Percentiles rank a stretch among this genome's conserved stretches.
Conservation (phyloP, 495 filamentous ascomycete species). For the Delitschia confertaspora region DNA sequence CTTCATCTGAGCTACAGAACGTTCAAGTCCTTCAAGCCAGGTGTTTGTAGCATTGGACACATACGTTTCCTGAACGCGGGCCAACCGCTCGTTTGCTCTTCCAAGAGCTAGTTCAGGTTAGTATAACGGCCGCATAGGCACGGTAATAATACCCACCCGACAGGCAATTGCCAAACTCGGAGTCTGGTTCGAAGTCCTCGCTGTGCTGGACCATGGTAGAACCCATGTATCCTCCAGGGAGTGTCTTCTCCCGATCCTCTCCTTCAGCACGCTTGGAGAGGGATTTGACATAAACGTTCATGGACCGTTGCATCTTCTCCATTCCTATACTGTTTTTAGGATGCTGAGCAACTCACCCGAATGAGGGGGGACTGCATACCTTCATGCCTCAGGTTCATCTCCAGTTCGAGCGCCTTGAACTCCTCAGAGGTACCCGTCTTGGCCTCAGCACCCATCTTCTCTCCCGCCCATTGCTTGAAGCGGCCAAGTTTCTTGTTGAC, state of each 20-base stretch:
- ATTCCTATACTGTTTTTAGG: slow-evolving; percentile 50
- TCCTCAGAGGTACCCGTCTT: slow-evolving; percentile 86
- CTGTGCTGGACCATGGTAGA: slow-evolving; percentile 84
- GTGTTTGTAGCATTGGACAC: slow-evolving; percentile 69
- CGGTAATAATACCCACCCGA: slow-evolving; percentile 47
- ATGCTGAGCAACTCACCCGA: not conserved
- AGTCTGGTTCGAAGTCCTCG: slow-evolving; percentile 86
- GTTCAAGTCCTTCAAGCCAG: slow-evolving; percentile 87
- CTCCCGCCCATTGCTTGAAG: slow-evolving; percentile 96
- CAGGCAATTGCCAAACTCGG: slow-evolving; percentile 86
- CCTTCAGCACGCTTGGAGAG: slow-evolving; percentile 77
- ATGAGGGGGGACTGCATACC: slow-evolving; percentile 48
- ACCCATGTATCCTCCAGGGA: slow-evolving; percentile 74
- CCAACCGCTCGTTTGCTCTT: slow-evolving; percentile 74
- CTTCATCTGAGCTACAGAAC: slow-evolving; percentile 90
- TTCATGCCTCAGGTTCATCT: slow-evolving; percentile 87
- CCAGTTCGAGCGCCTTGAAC: slow-evolving; percentile 84
- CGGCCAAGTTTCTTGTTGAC: slow-evolving; percentile 94
- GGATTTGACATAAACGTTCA: slow-evolving; percentile 83
- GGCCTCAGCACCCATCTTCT: slow-evolving; percentile 89
- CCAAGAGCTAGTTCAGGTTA: slow-evolving; percentile 27
- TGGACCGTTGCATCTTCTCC: slow-evolving; percentile 84
- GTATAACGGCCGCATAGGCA: not conserved
- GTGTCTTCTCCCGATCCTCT: slow-evolving; percentile 74
- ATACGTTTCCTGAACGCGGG: slow-evolving; percentile 78